phyloP scores from a whole-genome alignment of 1,284 basidiomycete genomes.

The Rhizoctonia solani region DNA sequence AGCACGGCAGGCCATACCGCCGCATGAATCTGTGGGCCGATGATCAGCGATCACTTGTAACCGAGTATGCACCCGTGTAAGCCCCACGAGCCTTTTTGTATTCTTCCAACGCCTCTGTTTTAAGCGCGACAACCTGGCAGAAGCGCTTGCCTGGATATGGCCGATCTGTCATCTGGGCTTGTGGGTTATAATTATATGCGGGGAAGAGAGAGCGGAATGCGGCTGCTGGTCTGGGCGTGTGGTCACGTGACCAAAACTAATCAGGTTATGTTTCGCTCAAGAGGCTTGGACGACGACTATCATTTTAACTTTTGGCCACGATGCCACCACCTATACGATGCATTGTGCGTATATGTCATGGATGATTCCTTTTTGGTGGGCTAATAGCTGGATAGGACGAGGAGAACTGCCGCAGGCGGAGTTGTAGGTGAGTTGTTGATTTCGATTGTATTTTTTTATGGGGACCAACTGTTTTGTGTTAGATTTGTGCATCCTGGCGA shows the following conservation, averaged over 20 bases:
- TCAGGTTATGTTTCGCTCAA: constrained; percentile 3
- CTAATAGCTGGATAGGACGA: constrained; percentile 13
- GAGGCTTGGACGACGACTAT: background rate
- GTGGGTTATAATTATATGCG: too few relatives aligned
- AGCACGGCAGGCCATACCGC: constrained; percentile 74
- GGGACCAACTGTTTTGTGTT: background rate
- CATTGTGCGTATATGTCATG: background rate
- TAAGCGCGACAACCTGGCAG: constrained; percentile 78
- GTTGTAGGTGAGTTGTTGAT: constrained; percentile 3
- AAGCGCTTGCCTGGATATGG: constrained; percentile 58
- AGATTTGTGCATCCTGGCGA: constrained; percentile 13
- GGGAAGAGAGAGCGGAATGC: background rate
- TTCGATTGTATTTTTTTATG: background rate
- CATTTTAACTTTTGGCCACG: background rate
- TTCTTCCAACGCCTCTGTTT: constrained; percentile 63
- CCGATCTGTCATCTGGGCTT: constrained; percentile 43
- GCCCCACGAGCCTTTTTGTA: constrained; percentile 56
- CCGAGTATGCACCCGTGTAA: background rate
- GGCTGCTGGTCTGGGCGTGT: background rate
- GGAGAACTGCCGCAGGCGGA: background rate
- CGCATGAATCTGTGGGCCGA: constrained; percentile 54
- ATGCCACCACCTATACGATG: background rate
- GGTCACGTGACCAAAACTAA: constrained; percentile 25
- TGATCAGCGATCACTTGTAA: constrained; percentile 1
- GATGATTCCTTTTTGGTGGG: background rate